Evolutionary conservation across 352 stramenopile genomes (phyloP), one percentile per base, ranked within the genome.

Genomic region (Globisporangium acanthophoron): DNA sequence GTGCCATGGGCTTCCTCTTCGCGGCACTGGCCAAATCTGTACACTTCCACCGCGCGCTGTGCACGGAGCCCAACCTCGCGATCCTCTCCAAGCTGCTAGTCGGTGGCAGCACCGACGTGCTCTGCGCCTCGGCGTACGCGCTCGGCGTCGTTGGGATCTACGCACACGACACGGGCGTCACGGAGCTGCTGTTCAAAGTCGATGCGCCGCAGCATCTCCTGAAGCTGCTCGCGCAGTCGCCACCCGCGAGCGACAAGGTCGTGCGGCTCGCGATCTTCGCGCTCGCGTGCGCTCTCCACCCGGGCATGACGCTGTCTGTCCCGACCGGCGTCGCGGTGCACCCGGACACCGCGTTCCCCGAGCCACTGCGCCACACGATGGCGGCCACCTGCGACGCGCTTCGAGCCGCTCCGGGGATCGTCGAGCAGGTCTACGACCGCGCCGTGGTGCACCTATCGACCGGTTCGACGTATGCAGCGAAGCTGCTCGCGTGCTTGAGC

Each of bases 31-130:
- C 62, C 37, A 78, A 82, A 40, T 88, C 76, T 0, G 57, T 56
- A 11, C 59, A 75, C 21, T 86, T 87, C n/a, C 73, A 80, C 35
- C 11, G 35, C 4, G 61, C 66, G 0, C 59, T 90, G 29, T 88
- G 76, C 31, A 76, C 63, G 0, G 68, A 85, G 56, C 43, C 54
- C n/a, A 87, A 85, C 49, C 57, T 90, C 1, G 78, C 70, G 1
- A 90, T 88, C 51, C 55, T 90, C 1, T 78, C 78, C 3, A 90
- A 88, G 56, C 58, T 90, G 33, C 60, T 90, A 3, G 69, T 87
- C 8, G 76, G 78, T 16, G 78, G 78, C 0, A 84, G 74, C 0
- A 56, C 53, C 6, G 76, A 84, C 3, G 78, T 88, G 3, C 60
- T 90, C 0, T 70, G 70, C 47, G 70, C 73, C 3, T 67, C 80